Base-by-base conservation (phyloP, 768 basidiomycete species). In the Fistulinella prunicolor region DNA sequence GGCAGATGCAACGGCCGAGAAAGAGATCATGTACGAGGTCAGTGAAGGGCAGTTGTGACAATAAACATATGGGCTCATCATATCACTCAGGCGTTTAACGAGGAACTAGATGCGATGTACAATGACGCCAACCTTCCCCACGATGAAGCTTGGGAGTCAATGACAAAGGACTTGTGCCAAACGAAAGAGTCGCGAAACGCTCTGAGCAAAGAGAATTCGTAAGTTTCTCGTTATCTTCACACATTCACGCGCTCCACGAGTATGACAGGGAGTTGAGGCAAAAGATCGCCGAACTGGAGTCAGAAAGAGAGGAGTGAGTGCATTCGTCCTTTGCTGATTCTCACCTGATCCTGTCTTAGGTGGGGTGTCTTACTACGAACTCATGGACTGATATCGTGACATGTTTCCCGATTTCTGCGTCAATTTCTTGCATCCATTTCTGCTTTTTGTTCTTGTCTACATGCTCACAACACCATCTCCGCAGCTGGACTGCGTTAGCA, bases 21-120 rank as follows among this genome's bases (percentile, higher is more conserved):
- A 94, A 67, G 89, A 94, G 59, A 88, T 92, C 64, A 86, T 95
- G 79, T 94, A 94, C 55, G 88, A 93, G 75, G 92, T 93, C 35
- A 58, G 77, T 62, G 20, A 7, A 17, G n/a, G 21, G 26, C 28
- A n/a, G 22, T 22, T 23, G 21, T 19, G 46, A 55, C 14, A 1
- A 36, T 35, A 16, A 38, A 29, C 1, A 30, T 24, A 34, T 30
- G 39, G 10, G 23, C 30, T 57, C 24, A 41, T 46, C 46, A n/a
- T 26, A 42, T 37, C 42, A 35, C 34, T 2, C 52, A 94, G 92
- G 88, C 90, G 3, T 94, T 96, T 71, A 95, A 96, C 64, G 91
- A 93, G 62, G 93, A 95, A 64, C 76, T 96, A 26, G 92, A 94
- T 55, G 82, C 80, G 16, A 90, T 95, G 89, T 95, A 84, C 67